These are phyloP conservation scores for Castanopsis chinensis DNA, from an alignment of 306 rosid genomes.

Conservation along the genomic window DNA sequence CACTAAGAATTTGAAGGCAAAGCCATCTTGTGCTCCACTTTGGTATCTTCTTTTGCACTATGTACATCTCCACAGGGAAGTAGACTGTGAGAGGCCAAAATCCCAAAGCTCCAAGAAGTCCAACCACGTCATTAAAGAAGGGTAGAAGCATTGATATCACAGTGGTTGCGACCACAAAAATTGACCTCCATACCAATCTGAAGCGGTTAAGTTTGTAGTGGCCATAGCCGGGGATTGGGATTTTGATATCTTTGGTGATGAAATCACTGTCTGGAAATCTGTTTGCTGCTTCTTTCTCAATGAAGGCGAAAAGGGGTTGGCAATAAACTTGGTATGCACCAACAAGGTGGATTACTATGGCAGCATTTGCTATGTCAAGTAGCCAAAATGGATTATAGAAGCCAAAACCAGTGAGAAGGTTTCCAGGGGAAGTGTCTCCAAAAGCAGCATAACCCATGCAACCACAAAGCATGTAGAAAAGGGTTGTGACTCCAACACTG, in stretches of 20 bases:
- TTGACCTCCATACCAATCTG: conserved; percentile 60
- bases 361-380: conserved; percentile 74
- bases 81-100: conserved; percentile 80
- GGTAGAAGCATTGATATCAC: conserved; percentile 69
- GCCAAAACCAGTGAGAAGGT: conserved; percentile 72
- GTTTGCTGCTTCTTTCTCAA: conserved; percentile 39
- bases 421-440: conserved; percentile 73
- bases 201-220: conserved; percentile 59
- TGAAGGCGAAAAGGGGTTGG: conserved; percentile 72
- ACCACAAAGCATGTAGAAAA: conserved; percentile 85
- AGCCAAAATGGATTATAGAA: conserved; percentile 80
- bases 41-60: conserved; percentile 53
- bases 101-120: conserved; percentile 76
- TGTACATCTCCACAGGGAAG: conserved; percentile 85
- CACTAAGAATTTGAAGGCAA: conserved; percentile 59
- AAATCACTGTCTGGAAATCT: conserved; percentile 48
- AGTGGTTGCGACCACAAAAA: conserved; percentile 49
- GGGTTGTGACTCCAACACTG: conserved; percentile 54
- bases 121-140: conserved; percentile 67
- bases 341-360: conserved; percentile 75
- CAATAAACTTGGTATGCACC: conserved; percentile 81
- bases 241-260: conserved; percentile 37
- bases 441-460: conserved; percentile 75
- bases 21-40: conserved; percentile 73
- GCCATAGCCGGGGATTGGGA: conserved; percentile 24